Evolutionary conservation across 106 monocot genomes (phyloP).

Genomic region (Allium sativum): DNA sequence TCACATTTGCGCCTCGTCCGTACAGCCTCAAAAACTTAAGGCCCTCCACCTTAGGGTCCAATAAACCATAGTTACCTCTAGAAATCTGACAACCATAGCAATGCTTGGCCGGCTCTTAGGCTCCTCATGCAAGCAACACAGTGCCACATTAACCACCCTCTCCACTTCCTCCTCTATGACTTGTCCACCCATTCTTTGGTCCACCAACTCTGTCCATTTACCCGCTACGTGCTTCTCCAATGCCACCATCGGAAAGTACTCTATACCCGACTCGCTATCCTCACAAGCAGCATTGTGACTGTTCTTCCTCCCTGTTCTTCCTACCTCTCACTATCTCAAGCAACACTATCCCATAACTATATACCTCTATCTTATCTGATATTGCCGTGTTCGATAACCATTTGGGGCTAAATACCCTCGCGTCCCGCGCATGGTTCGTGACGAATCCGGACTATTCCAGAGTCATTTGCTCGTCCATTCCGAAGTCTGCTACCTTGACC

Average conservation of each 20-base stretch:
- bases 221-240: slow-evolving; percentile 67
- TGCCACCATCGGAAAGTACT: slow-evolving; percentile 68
- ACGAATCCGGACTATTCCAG: slow-evolving; percentile 70
- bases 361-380: slow-evolving; percentile 76
- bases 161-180: slow-evolving; percentile 38
- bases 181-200: slow-evolving; percentile 63
- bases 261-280: neutral
- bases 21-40: slow-evolving; percentile 37
- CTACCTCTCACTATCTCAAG: slow-evolving; percentile 73
- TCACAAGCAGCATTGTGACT: neutral
- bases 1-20: slow-evolving; percentile 25
- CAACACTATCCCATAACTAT: slow-evolving; percentile 96
- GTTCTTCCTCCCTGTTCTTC: slow-evolving; percentile 86
- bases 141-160: slow-evolving; percentile 42
- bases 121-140: slow-evolving; percentile 70
- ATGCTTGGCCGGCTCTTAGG: slow-evolving; percentile 56
- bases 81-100: slow-evolving; percentile 50
- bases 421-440: slow-evolving; percentile 88
- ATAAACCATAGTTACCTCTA: slow-evolving; percentile 23
- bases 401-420: slow-evolving; percentile 84
- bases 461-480: slow-evolving; percentile 63
- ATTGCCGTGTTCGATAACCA: slow-evolving; percentile 92
- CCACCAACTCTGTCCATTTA: slow-evolving; percentile 55
- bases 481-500: slow-evolving; percentile 89
- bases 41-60: slow-evolving; percentile 43